Evolutionary conservation across 2,329 filamentous ascomycete species (phyloP).

Genomic region (Uncinocarpus reesii): DNA sequence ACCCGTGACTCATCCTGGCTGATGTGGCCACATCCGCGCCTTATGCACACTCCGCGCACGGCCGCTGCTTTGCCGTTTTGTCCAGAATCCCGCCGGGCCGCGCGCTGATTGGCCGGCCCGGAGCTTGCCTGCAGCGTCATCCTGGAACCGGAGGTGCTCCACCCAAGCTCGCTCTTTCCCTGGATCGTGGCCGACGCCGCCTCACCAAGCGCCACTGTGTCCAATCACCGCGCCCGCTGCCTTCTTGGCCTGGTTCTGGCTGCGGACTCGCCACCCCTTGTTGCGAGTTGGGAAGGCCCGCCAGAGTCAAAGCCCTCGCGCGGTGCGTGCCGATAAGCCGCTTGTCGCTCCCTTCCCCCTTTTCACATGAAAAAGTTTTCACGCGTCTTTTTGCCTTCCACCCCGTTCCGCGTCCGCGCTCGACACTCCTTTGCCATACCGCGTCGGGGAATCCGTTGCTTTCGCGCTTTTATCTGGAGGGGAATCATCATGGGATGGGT

Average conservation of each 20-base stretch:
- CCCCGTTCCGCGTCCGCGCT: neutral
- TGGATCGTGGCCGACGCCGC: conserved; percentile 5
- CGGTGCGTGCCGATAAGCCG: neutral
- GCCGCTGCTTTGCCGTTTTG: conserved; percentile 9
- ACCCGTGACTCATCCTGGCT: conserved; percentile 13
- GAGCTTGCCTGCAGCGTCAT: conserved; percentile 12
- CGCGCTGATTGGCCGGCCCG: conserved; percentile 8
- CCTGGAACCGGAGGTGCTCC: conserved; percentile 9
- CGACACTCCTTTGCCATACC: no score
- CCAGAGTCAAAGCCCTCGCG: conserved; percentile 11
- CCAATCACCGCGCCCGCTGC: conserved; percentile 14
- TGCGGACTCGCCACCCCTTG: conserved; percentile 4
- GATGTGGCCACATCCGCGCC: conserved; percentile 11
- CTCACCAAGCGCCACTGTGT: conserved; percentile 9
- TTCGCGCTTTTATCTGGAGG: no score
- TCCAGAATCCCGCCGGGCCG: neutral
- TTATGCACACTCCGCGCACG: conserved; percentile 12
- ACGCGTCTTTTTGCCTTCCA: neutral
- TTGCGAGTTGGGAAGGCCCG: neutral
- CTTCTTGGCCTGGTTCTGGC: conserved; percentile 8
- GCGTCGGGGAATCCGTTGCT: no score
- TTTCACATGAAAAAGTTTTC: conserved; percentile 9
- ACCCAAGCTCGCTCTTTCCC: conserved; percentile 1
- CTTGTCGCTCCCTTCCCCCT: neutral
- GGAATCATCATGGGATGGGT: no score